Evolutionary conservation across 495 filamentous ascomycete species (phyloP), one percentile per base, ranked within the genome.

Genomic region (Penicillium lagena): DNA sequence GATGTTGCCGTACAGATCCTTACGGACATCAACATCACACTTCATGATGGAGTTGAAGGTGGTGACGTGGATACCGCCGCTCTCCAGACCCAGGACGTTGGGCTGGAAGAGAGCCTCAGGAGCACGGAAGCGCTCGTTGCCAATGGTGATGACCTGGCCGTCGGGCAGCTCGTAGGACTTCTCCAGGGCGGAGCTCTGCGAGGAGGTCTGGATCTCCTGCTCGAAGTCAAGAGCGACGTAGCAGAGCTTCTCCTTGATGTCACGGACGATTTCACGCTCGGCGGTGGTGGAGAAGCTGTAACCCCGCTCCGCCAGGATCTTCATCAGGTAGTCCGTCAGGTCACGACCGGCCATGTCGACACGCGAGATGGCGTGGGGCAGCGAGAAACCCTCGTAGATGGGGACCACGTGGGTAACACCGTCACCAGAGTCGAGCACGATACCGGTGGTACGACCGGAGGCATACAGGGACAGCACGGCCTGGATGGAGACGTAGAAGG

Each of bases 11-110:
- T 97, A 98, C 53, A 98, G 85, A 73, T 95, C 87, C 83, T 97
- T 98, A 80, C 93, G 84, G 67, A 98, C 87, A 72, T 98, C 93
- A 72, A 98, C 90, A 74, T 98, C 93, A 73, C 94, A 97, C 82
- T 97, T 96, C 86, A 96, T 97, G 82, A 98, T 97, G 53, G 94
- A 96, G 82, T 97, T 97, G 85, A 96, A 97, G 56, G 95, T 96
- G 65, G 93, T 97, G 67, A 96, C 94, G 76, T 98, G 93, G 76
- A 98, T 96, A 76, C 93, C 93, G 61, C 91, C 93, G 75, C 82
- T 87, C 75, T 98, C 93, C 53, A 96, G 90, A 81, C 93, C 93
- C 48, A 98, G 79, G 50, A 98, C 94, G 63, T 87, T 91, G 53
- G 93, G 93, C 80, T 96, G 89, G 87, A 98, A 98, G 52, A 98